Evolutionary conservation across 2,329 filamentous ascomycete genomes (phyloP).

Genomic region (Seiridium unicorne): DNA sequence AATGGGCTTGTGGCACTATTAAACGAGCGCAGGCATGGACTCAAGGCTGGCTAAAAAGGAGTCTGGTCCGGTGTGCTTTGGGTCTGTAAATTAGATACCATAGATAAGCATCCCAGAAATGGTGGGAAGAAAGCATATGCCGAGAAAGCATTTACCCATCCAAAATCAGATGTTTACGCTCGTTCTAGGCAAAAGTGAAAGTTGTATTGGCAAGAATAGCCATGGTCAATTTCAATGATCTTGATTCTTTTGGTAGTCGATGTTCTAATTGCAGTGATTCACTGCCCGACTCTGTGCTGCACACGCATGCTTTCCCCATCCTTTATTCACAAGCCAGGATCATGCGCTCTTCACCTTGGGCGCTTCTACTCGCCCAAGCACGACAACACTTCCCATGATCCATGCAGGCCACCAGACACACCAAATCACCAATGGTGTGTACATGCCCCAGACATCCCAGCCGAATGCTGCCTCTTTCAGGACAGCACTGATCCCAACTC

Average conservation of each 20-base stretch:
- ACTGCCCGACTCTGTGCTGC: too few species aligned
- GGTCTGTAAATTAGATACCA: constrained; percentile 12
- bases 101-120: constrained; percentile 5
- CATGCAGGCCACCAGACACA: constrained; percentile 95
- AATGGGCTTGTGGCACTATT: not conserved
- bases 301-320: not conserved
- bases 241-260: too few species aligned
- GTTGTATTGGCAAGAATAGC: too few species aligned
- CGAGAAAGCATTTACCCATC: not conserved
- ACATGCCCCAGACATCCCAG: constrained; percentile 87
- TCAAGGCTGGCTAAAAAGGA: constrained; percentile 4
- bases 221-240: too few species aligned
- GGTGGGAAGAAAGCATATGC: not conserved
- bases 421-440: constrained; percentile 88
- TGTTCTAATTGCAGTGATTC: too few species aligned
- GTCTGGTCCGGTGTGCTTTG: constrained; percentile 8
- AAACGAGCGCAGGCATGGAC: constrained; percentile 1
- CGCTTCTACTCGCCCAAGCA: constrained; percentile 38
- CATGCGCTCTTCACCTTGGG: constrained; percentile 7
- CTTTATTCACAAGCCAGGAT: not conserved
- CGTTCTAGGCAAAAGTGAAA: not conserved
- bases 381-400: constrained; percentile 62
- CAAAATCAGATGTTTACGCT: not conserved
- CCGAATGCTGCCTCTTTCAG: constrained; percentile 76
- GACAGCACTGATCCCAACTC: constrained; percentile 36